phyloP scores from a whole-genome alignment of 805 yeast species.

The Ogataea haglerorum region DNA sequence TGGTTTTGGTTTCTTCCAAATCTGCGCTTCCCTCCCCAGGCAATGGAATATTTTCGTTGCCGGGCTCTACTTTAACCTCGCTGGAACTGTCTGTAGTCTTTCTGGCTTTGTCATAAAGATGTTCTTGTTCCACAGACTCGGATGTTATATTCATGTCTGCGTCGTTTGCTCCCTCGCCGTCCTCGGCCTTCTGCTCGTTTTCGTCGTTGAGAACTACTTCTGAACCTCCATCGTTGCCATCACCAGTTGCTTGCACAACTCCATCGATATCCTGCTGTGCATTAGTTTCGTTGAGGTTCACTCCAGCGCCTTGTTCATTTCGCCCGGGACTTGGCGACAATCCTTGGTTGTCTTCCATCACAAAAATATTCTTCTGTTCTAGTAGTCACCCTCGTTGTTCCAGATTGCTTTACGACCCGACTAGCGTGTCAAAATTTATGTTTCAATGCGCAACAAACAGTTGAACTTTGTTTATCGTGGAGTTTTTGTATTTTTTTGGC shows the following conservation, averaged over 20 bases:
- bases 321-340: neutral
- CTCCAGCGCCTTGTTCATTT: neutral
- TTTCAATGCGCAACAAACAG: slow-evolving; percentile 3
- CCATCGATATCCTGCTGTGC: neutral
- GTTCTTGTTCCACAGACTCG: neutral
- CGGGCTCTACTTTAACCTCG: neutral
- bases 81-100: neutral
- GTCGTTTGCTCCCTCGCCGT: neutral
- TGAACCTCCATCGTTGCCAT: slow-evolving; percentile 2
- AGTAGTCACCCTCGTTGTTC: neutral
- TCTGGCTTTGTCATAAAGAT: neutral
- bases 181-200: neutral
- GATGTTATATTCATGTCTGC: neutral
- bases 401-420: neutral
- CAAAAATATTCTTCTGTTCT: neutral
- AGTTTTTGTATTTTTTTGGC: slow-evolving; percentile 7
- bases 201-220: neutral
- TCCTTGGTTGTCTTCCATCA: neutral
- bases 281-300: neutral
- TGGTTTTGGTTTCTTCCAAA: neutral
- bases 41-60: neutral
- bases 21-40: neutral
- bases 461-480: slow-evolving; percentile 8
- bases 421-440: slow-evolving; percentile 4
- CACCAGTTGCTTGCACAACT: neutral